A percentile compares a stretch with the other conserved stretches of the same genome.
These are phyloP conservation scores for Diplosphaera chodatii DNA, from an alignment of 139 green algal species.

Conservation along the genomic window DNA sequence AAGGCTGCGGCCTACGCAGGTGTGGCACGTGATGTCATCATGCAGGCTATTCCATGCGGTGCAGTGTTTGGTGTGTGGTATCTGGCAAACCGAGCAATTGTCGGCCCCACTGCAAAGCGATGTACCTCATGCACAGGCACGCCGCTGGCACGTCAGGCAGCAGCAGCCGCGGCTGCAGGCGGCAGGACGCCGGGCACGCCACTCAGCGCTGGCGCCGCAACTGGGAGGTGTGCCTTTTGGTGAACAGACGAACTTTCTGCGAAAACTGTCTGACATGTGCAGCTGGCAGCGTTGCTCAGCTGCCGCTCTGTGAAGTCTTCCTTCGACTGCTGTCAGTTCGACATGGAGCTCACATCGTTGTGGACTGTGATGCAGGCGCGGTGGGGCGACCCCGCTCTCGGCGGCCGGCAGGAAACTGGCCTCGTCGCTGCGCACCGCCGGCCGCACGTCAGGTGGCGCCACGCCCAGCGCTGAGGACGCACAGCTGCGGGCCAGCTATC, in stretches of 20 bases:
- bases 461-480: background rate
- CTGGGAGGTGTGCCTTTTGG: too few species aligned
- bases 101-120: too few species aligned
- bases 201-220: background rate
- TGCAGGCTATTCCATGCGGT: too few species aligned
- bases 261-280: too few species aligned
- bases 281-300: too few species aligned
- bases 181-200: conserved; percentile 6
- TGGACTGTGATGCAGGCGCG: background rate
- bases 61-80: too few species aligned
- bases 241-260: too few species aligned
- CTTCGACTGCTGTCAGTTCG: too few species aligned
- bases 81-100: too few species aligned
- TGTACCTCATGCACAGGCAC: background rate
- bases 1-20: background rate
- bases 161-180: background rate
- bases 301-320: too few species aligned
- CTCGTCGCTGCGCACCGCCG: conserved; percentile 9
- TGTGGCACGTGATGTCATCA: too few species aligned
- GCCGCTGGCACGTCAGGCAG: conserved; percentile 8
- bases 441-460: background rate
- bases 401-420: conserved; percentile 34
- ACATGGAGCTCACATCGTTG: too few species aligned
- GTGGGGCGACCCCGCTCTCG: conserved; percentile 18
- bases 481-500: conserved; percentile 17